Evolutionary conservation across 2,329 filamentous ascomycete species (phyloP), one percentile per base, ranked within the genome.

Genomic region (Penicillium occitanis): DNA sequence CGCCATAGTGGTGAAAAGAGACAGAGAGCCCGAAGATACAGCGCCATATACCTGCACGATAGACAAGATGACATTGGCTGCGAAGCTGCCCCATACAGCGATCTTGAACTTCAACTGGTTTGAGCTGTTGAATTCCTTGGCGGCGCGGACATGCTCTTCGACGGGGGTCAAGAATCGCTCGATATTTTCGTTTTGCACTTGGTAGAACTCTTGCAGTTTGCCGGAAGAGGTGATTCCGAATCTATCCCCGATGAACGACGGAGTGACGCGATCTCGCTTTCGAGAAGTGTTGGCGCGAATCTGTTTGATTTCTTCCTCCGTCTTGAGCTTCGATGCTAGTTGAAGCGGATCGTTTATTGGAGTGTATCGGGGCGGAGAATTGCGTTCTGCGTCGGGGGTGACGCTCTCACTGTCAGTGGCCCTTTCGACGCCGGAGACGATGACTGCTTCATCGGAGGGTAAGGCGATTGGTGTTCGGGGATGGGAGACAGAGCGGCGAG

Each of bases 1-100:
- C 17, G 93, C 94, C 91, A 96, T 96, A 69, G 94, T 99, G 17
- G 95, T 97, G 81, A 98, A 97, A 57, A 99, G 88, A 5, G 94
- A 97, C 42, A 98, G 86, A n/a, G 93, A 97, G 57, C 90, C 88
- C 0, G 93, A 97, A 0, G 91, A 87, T 55, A 92, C 86, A 68
- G 95, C 95, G 51, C 90, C 95, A 76, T 96, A 99, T 44, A 97
- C 82, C 79, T 99, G 95, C 19, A 99, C 84, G 3, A 84, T 84
- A 0, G 93, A 88, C 5, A 99, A 85, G 33, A 91, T 68, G 65
- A 97, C 77, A 73, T 98, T 98, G 67, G 93, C 94, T 0, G 81
- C 86, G 71, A 97, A 92, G 44, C 82, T 87, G 28, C 87, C 88
- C 64, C 86, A 83, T 58, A 90, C 86, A 5, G 88, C 88, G 68